phyloP scores from a whole-genome alignment of 345 rosid genomes.

The Toxicodendron radicans region DNA sequence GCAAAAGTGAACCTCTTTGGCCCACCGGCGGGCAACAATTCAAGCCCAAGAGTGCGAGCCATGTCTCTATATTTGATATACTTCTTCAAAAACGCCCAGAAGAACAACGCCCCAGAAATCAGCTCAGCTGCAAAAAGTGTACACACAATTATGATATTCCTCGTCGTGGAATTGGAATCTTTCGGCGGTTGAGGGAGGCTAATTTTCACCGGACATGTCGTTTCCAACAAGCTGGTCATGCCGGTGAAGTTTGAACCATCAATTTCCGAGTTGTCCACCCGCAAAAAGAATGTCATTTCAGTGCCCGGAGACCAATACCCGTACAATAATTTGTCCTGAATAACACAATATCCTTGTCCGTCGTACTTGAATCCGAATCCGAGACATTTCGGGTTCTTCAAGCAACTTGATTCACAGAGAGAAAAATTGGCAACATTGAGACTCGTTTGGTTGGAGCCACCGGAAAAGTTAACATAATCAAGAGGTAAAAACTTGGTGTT shows the following conservation, averaged over 20 bases:
- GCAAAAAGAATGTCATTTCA: slow-evolving; percentile 44
- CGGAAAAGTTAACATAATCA: slow-evolving; percentile 61
- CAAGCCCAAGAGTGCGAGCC: slow-evolving; percentile 70
- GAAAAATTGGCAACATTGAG: slow-evolving; percentile 31
- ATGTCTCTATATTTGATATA: slow-evolving; percentile 69
- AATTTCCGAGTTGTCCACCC: slow-evolving; percentile 39
- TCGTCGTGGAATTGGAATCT: slow-evolving; percentile 43
- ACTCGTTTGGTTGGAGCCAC: slow-evolving; percentile 31
- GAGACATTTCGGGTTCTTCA: slow-evolving; percentile 22
- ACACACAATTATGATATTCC: slow-evolving; percentile 52
- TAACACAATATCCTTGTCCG: slow-evolving; percentile 51
- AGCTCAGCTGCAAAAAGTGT: slow-evolving; percentile 64
- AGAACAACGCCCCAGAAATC: slow-evolving; percentile 53
- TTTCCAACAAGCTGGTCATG: slow-evolving; percentile 48
- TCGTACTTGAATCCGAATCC: slow-evolving; percentile 60
- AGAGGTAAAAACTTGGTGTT: slow-evolving; percentile 52
- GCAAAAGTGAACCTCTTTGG: slow-evolving; percentile 57
- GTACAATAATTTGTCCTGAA: slow-evolving; percentile 36
- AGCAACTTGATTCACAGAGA: slow-evolving; percentile 41
- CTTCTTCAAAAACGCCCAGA: slow-evolving; percentile 61
- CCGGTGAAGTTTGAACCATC: slow-evolving; percentile 47
- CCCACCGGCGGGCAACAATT: slow-evolving; percentile 67
- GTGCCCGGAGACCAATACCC: slow-evolving; percentile 71
- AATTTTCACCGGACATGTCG: slow-evolving; percentile 55
- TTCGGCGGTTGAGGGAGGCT: slow-evolving; percentile 60